Evolutionary conservation across 169 alveolate species (phyloP).

Genomic region (Besnoitia besnoiti): DNA sequence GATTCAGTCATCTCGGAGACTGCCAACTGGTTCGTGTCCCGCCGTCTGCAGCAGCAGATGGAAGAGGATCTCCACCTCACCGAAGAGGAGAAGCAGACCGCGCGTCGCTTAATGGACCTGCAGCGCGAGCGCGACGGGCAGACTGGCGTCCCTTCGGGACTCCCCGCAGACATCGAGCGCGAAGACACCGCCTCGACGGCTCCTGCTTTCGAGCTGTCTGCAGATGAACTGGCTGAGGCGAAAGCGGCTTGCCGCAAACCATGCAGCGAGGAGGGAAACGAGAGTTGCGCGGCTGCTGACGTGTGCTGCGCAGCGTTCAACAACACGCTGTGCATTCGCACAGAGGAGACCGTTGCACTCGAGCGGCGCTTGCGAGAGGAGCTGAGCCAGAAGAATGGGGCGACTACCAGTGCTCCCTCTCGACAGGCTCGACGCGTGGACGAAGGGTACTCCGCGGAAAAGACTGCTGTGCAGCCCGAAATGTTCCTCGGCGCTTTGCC

Average conservation of each 20-base stretch:
- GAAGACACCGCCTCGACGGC: not conserved
- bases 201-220: not conserved
- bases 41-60: slow-evolving; percentile 30
- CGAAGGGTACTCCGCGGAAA: not conserved
- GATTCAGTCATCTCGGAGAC: slow-evolving; percentile 7
- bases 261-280: slow-evolving; percentile 34
- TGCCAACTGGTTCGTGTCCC: slow-evolving; percentile 14
- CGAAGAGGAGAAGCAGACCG: not conserved
- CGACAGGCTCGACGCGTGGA: not conserved
- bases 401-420: not conserved
- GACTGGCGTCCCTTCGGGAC: not conserved
- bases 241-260: slow-evolving; percentile 60
- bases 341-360: slow-evolving; percentile 23
- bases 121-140: not conserved
- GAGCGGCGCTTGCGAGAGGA: slow-evolving; percentile 1
- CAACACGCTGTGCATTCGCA: slow-evolving; percentile 59
- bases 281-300: slow-evolving; percentile 54
- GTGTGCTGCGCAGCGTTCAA: slow-evolving; percentile 61
- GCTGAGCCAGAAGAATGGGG: not conserved
- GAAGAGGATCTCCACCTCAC: not conserved
- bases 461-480: slow-evolving; percentile 49
- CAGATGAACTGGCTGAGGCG: not conserved
- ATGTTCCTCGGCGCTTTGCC: slow-evolving; percentile 50
- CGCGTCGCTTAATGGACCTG: slow-evolving; percentile 21
- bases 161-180: not conserved